These are phyloP conservation scores for Penicillium lividum DNA, from an alignment of 495 filamentous ascomycete genomes.

Conservation along the genomic window DNA sequence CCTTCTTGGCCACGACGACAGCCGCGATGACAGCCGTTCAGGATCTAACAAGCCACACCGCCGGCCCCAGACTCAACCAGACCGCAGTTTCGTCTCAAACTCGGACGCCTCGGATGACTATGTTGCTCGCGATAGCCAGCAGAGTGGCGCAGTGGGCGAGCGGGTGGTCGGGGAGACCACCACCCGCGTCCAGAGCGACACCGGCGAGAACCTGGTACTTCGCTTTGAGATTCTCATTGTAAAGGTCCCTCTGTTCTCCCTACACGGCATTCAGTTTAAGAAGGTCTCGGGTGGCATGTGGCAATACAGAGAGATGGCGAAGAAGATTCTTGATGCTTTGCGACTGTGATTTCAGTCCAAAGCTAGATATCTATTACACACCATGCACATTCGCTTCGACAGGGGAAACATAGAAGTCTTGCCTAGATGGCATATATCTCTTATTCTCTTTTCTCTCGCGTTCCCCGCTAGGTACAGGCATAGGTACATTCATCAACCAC, in stretches of 20 bases:
- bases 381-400: not conserved
- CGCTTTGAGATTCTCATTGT: constrained; percentile 97
- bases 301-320: constrained; percentile 98
- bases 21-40: constrained; percentile 36
- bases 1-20: constrained; percentile 62
- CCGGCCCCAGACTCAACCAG: constrained; percentile 50
- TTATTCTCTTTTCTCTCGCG: constrained; percentile 14
- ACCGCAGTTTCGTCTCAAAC: constrained; percentile 71
- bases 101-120: constrained; percentile 79
- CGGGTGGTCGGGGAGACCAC: constrained; percentile 74
- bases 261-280: constrained; percentile 99
- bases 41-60: constrained; percentile 34
- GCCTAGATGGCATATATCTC: constrained; percentile 5
- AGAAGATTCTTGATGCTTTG: constrained; percentile 87
- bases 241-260: constrained; percentile 88
- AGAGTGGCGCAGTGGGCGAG: constrained; percentile 34
- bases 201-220: constrained; percentile 76
- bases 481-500: constrained; percentile 30
- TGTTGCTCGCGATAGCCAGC: constrained; percentile 47
- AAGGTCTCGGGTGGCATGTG: constrained; percentile 92
- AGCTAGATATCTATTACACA: constrained; percentile 1
- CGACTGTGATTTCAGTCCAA: constrained; percentile 56
- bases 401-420: constrained; percentile 7
- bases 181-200: constrained; percentile 82
- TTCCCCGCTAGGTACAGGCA: not conserved